phyloP scores from a whole-genome alignment of 768 basidiomycete genomes.

The Leucosporidium yakuticum region DNA sequence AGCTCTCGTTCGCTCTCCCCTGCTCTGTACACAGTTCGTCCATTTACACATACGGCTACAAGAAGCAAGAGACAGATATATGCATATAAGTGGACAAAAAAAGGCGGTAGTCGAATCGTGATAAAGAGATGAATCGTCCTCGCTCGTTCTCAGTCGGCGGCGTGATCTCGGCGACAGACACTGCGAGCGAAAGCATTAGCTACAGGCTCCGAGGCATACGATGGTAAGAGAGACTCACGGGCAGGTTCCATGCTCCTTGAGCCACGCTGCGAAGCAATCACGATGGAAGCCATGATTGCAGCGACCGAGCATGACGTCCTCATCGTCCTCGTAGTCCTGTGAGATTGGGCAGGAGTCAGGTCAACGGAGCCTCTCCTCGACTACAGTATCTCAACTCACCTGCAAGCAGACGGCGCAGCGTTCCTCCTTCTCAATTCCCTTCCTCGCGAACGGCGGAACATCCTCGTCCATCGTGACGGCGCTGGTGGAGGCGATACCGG shows the following conservation, averaged over 20 bases:
- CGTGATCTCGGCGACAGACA: constrained; percentile 24
- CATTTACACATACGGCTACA: no score
- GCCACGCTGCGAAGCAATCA: constrained; percentile 23
- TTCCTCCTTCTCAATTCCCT: constrained; percentile 27
- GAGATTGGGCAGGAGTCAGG: neutral
- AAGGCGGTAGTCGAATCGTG: no score
- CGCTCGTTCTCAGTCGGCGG: neutral
- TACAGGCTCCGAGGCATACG: no score
- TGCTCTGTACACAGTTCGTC: no score
- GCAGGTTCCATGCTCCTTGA: constrained; percentile 9
- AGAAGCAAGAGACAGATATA: no score
- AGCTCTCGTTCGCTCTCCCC: no score
- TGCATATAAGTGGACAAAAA: no score
- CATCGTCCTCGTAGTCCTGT: constrained; percentile 34
- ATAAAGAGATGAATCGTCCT: no score
- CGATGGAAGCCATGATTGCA: constrained; percentile 34
- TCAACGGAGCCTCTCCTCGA: no score
- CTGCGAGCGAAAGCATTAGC: neutral
- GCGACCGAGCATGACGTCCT: constrained; percentile 16
- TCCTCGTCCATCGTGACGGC: constrained; percentile 5
- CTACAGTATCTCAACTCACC: constrained; percentile 1
- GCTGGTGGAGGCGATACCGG: constrained; percentile 7
- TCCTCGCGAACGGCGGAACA: constrained; percentile 8
- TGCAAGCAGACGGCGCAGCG: constrained; percentile 23
- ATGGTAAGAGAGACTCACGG: constrained; percentile 7